Evolutionary conservation across 1,284 basidiomycete species (phyloP).

Genomic region (Paramarasmius palmivorus): DNA sequence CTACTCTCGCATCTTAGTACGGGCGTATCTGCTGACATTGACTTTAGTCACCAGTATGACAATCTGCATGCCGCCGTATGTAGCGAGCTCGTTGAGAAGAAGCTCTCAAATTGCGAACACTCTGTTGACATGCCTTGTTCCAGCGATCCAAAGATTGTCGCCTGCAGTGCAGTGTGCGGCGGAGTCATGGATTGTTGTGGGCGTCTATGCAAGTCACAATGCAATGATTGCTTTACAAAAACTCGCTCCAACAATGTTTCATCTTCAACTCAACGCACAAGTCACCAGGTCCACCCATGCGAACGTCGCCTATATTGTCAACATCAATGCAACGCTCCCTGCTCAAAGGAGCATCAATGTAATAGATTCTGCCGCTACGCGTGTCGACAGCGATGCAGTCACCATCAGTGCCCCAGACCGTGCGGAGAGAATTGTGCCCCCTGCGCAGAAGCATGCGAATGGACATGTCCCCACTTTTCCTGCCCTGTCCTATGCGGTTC

Average conservation of each 20-base stretch:
- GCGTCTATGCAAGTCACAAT: constrained; percentile 48
- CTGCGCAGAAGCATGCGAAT: constrained; percentile 62
- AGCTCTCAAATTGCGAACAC: constrained; percentile 62
- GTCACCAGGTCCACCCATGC: constrained; percentile 54
- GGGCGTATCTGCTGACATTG: constrained; percentile 1
- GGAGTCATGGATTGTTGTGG: constrained; percentile 55
- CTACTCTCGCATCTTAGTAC: constrained; percentile 17
- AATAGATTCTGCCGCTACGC: constrained; percentile 41
- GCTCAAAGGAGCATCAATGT: constrained; percentile 54
- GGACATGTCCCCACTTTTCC: constrained; percentile 53
- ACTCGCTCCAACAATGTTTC: constrained; percentile 18
- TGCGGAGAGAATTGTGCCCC: constrained; percentile 64
- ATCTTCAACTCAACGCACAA: constrained; percentile 24
- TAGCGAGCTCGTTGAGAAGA: constrained; percentile 40
- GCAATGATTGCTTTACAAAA: constrained; percentile 49
- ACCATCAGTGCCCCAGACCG: constrained; percentile 44
- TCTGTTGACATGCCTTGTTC: constrained; percentile 45
- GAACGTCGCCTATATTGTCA: constrained; percentile 55
- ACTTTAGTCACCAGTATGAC: constrained; percentile 46
- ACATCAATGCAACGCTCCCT: constrained; percentile 53
- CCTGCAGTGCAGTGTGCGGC: constrained; percentile 47
- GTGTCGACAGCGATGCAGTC: constrained; percentile 61
- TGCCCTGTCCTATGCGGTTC: constrained; percentile 74
- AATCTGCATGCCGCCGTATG: constrained; percentile 49
- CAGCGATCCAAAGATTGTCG: constrained; percentile 35